Base-by-base conservation (phyloP, 495 filamentous ascomycete genomes). In the Aspergillus nidulans region DNA sequence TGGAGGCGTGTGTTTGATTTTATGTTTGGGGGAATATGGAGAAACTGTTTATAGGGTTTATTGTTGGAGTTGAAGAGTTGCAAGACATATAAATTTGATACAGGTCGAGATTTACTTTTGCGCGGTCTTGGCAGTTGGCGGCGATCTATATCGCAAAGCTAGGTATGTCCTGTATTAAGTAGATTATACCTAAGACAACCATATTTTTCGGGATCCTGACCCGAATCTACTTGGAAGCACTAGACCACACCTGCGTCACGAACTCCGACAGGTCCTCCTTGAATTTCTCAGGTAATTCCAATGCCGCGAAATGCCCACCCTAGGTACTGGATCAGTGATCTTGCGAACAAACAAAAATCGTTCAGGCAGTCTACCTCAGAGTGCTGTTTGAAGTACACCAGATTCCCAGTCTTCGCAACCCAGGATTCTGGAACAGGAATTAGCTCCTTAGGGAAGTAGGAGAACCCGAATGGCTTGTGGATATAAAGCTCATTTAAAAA, bases 211-310 rank as follows among this genome's bases (percentile, higher is more conserved):
- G n/a, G n/a, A n/a, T n/a, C n/a, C n/a, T n/a, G n/a, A n/a, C n/a
- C n/a, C n/a, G n/a, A n/a, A n/a, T 39, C 20, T 49, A 49, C 12
- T 38, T 49, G 9, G 19, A 21, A 41, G 15, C 23, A 0, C 30
- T 55, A 23, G 42, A 16, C 70, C 69, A 75, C 2, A 72, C 69
- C 56, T 80, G 69, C 13, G 66, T 49, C 13, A 82, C 67, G 63
- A 85, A 90, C 16, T 78, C 76, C 13, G 74, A 72, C 6, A 89
- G 51, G 65, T 89, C 86, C 15, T 69, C 56, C 30, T 83, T 69
- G 43, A 88, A 65, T 23, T 62, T 57, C 6, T 26, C 32, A 1
- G 61, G 61, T n/a, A 18, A 21, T 42, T 63, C 61, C 3, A 63
- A 40, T 18, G 61, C 61, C 2, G 61, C 61, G 30, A 63, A 63